Evolutionary conservation across 345 rosid genomes (phyloP).

Genomic region (Dimocarpus longan): DNA sequence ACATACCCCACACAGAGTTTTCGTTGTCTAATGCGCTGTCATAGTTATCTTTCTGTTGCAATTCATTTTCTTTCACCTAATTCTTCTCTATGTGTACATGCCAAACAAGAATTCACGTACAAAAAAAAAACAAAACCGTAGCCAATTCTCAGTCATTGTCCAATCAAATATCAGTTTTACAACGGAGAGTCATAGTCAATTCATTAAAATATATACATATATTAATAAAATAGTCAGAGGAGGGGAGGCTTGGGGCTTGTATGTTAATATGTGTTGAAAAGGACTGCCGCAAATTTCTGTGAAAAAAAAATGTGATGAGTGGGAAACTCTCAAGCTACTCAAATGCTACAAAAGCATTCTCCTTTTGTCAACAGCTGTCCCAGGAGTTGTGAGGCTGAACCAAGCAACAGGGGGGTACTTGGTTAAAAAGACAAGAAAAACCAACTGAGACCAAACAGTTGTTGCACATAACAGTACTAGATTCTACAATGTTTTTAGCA

Average conservation of each 20-base stretch:
- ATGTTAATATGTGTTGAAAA: constrained; percentile 2
- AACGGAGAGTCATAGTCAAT: constrained; percentile 27
- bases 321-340: constrained; percentile 43
- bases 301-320: constrained; percentile 23
- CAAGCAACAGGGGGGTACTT: constrained; percentile 39
- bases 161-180: constrained; percentile 19
- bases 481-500: background rate
- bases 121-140: background rate
- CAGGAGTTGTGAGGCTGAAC: constrained; percentile 23
- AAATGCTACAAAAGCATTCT: constrained; percentile 22
- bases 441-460: constrained; percentile 17
- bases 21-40: constrained; percentile 34
- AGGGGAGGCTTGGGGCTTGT: background rate
- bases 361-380: constrained; percentile 30
- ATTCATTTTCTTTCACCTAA: constrained; percentile 37
- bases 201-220: background rate
- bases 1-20: constrained; percentile 13
- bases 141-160: constrained; percentile 22
- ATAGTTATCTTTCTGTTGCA: constrained; percentile 16
- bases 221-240: background rate
- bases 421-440: constrained; percentile 42
- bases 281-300: constrained; percentile 28
- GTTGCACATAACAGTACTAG: constrained; percentile 12
- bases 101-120: constrained; percentile 5
- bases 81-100: constrained; percentile 22